These are phyloP conservation scores for Tetraselmis chui DNA, from an alignment of 139 green algal genomes.

Conservation along the genomic window DNA sequence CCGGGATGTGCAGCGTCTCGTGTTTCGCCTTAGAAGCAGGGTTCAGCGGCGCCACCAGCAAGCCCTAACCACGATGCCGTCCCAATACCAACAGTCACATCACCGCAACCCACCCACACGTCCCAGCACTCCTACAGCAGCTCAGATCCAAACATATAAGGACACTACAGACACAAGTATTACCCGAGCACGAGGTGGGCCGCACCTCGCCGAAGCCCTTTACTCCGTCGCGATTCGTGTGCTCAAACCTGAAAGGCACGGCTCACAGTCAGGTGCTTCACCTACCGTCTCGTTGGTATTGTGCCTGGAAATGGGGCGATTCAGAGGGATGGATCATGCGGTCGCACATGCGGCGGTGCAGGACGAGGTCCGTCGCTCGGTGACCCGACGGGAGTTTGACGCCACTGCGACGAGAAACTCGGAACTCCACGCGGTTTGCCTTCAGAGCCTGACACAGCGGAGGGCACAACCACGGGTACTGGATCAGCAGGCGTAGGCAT, in stretches of 20 bases:
- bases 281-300: background rate
- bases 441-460: background rate
- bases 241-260: background rate
- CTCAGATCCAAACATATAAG: background rate
- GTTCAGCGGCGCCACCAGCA: background rate
- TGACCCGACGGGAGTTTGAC: background rate
- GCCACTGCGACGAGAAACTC: background rate
- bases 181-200: background rate
- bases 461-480: background rate
- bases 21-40: background rate
- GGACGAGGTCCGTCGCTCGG: background rate
- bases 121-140: background rate
- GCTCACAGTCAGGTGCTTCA: background rate
- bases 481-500: background rate
- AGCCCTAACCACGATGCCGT: background rate
- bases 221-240: background rate
- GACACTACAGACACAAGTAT: background rate
- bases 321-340: background rate
- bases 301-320: background rate
- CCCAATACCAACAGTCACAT: no score
- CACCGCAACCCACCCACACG: background rate
- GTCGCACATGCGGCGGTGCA: background rate
- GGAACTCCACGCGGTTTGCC: background rate
- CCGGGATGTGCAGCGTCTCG: background rate
- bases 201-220: background rate